These are phyloP conservation scores for Phallus indusiatus DNA, from an alignment of 768 basidiomycete genomes.

Conservation along the genomic window DNA sequence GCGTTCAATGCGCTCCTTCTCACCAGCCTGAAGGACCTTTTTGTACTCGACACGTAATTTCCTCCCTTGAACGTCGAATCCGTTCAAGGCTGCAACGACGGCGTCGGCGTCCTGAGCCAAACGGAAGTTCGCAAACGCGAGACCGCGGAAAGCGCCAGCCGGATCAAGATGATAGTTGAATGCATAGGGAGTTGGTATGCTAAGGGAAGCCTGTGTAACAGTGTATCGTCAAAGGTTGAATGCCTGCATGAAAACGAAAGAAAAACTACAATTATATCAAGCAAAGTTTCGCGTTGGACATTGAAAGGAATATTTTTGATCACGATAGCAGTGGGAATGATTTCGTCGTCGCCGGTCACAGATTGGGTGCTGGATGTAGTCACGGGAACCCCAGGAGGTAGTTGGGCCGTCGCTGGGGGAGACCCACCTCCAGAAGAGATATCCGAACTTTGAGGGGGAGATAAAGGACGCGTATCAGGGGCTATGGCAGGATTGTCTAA, in stretches of 20 bases:
- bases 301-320: slow-evolving; percentile 99
- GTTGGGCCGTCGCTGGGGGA: slow-evolving; percentile 41
- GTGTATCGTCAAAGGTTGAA: slow-evolving; percentile 9
- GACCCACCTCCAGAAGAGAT: slow-evolving; percentile 83
- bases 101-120: slow-evolving; percentile 87
- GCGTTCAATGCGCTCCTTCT: slow-evolving; percentile 96
- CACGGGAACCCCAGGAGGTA: slow-evolving; percentile 1
- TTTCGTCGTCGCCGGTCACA: slow-evolving; percentile 67
- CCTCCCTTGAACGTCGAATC: slow-evolving; percentile 92
- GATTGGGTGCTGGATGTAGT: slow-evolving; percentile 15
- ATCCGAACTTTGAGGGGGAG: slow-evolving; percentile 81
- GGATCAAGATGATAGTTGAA: slow-evolving; percentile 99
- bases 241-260: slow-evolving; percentile 7
- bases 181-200: slow-evolving; percentile 94
- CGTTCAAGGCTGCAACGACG: slow-evolving; percentile 92
- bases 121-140: slow-evolving; percentile 98
- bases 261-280: slow-evolving; percentile 79
- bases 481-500: slow-evolving; percentile 46
- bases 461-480: slow-evolving; percentile 71
- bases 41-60: slow-evolving; percentile 99
- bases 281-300: slow-evolving; percentile 90
- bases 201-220: slow-evolving; percentile 62
- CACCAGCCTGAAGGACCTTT: slow-evolving; percentile 97
- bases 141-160: slow-evolving; percentile 89
- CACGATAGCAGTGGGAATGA: slow-evolving; percentile 98